phyloP scores from a whole-genome alignment of 192 early-diverging fungal genomes.

The Dispira simplex region DNA sequence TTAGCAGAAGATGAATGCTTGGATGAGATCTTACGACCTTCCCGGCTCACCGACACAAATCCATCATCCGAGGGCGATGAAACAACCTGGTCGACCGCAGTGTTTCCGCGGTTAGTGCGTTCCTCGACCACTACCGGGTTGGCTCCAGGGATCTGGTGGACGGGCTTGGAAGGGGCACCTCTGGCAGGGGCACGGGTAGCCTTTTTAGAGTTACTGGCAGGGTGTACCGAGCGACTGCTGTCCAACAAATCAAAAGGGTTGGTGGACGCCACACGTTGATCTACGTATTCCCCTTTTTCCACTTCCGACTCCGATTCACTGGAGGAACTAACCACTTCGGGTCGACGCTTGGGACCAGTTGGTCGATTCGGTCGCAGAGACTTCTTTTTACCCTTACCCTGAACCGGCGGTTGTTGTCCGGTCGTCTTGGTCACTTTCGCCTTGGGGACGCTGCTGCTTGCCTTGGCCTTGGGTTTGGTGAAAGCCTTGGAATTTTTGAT shows the following conservation, averaged over 20 bases:
- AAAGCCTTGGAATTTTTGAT: background rate
- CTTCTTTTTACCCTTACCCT: background rate
- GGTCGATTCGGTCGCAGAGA: background rate
- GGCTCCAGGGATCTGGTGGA: background rate
- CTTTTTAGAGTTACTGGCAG: background rate
- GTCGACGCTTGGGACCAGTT: background rate
- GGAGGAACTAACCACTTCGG: background rate
- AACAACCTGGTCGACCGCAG: background rate
- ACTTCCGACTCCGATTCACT: background rate
- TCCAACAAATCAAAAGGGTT: slow-evolving; percentile 12
- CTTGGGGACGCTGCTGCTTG: background rate
- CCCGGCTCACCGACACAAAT: background rate
- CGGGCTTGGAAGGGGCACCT: background rate
- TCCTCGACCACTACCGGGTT: background rate
- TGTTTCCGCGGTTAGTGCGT: background rate
- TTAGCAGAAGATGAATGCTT: background rate
- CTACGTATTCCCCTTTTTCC: background rate
- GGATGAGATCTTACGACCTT: background rate
- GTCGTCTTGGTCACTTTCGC: background rate
- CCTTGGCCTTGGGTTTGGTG: background rate
- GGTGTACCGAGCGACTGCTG: background rate
- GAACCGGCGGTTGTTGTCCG: no score
- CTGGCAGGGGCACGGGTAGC: no score
- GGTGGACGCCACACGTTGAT: slow-evolving; percentile 1
- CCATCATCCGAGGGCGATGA: background rate